Evolutionary conservation across 345 rosid species (phyloP).

Genomic region (Eucalyptus erythrocorys): DNA sequence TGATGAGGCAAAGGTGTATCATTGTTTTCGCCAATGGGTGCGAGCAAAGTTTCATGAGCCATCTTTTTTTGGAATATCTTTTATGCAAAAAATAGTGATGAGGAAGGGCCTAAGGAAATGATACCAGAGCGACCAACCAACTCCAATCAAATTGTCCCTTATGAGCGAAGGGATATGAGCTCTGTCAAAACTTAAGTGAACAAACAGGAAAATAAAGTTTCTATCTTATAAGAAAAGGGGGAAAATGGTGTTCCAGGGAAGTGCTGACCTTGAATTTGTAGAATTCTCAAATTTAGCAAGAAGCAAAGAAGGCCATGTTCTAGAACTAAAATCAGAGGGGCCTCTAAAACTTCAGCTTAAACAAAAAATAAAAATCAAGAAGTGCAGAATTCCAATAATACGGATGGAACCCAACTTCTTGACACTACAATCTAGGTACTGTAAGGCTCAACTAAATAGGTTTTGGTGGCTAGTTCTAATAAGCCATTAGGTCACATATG

Average conservation of each 20-base stretch:
- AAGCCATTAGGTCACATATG: no score
- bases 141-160: neutral
- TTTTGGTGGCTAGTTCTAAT: fast-evolving
- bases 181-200: neutral
- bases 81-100: neutral
- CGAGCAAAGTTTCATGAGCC: neutral
- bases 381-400: no score
- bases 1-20: neutral
- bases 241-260: neutral
- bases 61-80: neutral
- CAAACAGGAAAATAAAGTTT: neutral
- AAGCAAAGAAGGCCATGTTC: neutral
- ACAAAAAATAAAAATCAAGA: no score
- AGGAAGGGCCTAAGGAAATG: neutral
- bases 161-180: neutral
- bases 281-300: neutral
- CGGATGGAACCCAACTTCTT: no score
- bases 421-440: no score
- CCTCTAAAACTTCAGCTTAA: neutral
- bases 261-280: neutral
- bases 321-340: neutral
- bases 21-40: neutral
- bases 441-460: no score
- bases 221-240: neutral
- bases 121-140: neutral